Percentiles rank a stretch among this genome's conserved stretches.
Evolutionary conservation across 208 protist species (phyloP).

Genomic region (Acanthamoeba culbertsoni): DNA sequence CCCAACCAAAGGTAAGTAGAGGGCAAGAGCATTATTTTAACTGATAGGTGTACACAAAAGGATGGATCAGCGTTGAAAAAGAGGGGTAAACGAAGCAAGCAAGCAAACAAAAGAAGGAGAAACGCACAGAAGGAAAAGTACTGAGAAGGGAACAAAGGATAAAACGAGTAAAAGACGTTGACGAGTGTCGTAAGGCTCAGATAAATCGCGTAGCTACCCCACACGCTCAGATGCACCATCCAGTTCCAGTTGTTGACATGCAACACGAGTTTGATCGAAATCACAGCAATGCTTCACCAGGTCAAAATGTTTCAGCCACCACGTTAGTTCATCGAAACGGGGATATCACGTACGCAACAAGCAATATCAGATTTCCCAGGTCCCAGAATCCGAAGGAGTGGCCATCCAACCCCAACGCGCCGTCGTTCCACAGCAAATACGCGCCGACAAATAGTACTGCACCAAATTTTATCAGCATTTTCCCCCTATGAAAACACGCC

Average conservation of each 20-base stretch:
- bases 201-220: background rate
- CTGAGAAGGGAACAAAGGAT: background rate
- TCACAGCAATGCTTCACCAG: background rate
- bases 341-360: background rate
- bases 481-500: background rate
- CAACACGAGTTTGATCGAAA: background rate
- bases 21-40: background rate
- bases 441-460: slow-evolving; percentile 16
- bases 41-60: background rate
- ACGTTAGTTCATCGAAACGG: background rate
- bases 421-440: background rate
- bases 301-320: background rate
- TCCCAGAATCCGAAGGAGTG: background rate
- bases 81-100: background rate
- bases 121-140: slow-evolving; percentile 21
- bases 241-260: slow-evolving; percentile 32
- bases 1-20: background rate
- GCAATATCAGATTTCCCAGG: background rate
- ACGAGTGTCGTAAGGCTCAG: background rate
- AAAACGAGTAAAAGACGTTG: background rate
- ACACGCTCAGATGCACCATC: background rate
- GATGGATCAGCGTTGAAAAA: background rate
- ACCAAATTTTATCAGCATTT: background rate
- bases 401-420: background rate
- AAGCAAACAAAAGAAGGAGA: background rate